A percentile compares a stretch with the other conserved stretches of the same genome.
Evolutionary conservation across 2,329 filamentous ascomycete species (phyloP).

Genomic region (Saccharata proteae): DNA sequence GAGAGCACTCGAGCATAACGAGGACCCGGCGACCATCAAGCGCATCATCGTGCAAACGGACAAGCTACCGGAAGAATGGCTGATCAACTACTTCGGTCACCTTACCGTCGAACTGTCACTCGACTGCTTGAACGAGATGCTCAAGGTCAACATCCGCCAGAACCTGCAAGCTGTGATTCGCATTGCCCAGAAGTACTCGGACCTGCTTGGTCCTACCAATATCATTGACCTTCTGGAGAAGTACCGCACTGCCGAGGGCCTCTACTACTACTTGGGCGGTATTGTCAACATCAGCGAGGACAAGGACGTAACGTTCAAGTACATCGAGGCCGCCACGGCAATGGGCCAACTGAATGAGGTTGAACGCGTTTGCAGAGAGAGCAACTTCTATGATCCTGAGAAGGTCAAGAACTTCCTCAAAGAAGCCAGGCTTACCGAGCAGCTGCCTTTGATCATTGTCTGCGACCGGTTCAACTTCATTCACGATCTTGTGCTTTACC

Average conservation of each 20-base stretch:
- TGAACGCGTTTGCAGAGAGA: slow-evolving; percentile 92
- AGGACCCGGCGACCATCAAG: slow-evolving; percentile 82
- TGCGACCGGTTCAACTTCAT: slow-evolving; percentile 99
- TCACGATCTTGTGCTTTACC: slow-evolving; percentile 87
- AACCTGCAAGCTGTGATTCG: slow-evolving; percentile 92
- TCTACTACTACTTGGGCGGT: slow-evolving; percentile 96
- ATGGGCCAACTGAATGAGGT: slow-evolving; percentile 93
- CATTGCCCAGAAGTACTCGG: slow-evolving; percentile 94
- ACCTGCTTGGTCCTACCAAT: slow-evolving; percentile 74
- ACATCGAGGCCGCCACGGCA: slow-evolving; percentile 90
- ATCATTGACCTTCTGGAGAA: slow-evolving; percentile 94
- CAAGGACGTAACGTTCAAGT: slow-evolving; percentile 95
- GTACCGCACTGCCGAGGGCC: slow-evolving; percentile 90
- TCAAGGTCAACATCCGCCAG: slow-evolving; percentile 91
- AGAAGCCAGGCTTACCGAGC: slow-evolving; percentile 82
- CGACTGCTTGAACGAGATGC: slow-evolving; percentile 91
- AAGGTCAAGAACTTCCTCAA: slow-evolving; percentile 99
- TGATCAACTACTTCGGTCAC: slow-evolving; percentile 85
- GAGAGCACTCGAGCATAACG: slow-evolving; percentile 78
- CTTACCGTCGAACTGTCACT: slow-evolving; percentile 91
- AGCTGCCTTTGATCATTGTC: slow-evolving; percentile 92
- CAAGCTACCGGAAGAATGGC: slow-evolving; percentile 82
- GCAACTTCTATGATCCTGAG: slow-evolving; percentile 74
- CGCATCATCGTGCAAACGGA: slow-evolving; percentile 76
- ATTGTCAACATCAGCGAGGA: slow-evolving; percentile 97